Evolutionary conservation across 306 rosid genomes (phyloP).

Genomic region (Inga laurina): DNA sequence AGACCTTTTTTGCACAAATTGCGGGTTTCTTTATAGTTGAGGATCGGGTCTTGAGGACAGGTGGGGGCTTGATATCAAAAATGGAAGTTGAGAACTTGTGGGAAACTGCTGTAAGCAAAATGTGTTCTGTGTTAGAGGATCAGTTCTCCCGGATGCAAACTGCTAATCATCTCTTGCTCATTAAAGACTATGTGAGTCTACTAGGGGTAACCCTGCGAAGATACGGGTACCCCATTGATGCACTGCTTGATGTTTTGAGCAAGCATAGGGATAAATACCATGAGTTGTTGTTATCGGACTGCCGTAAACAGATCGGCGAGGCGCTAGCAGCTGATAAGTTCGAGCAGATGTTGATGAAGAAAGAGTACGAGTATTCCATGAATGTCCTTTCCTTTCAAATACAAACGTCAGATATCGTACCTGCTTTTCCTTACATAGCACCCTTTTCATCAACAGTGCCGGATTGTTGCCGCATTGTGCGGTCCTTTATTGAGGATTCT

Average conservation of each 20-base stretch:
- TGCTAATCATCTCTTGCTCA: constrained; percentile 88
- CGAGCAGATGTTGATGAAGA: constrained; percentile 98
- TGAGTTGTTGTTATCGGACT: constrained; percentile 86
- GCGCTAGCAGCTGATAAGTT: constrained; percentile 88
- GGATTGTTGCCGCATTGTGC: constrained; percentile 93
- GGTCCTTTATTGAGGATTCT: constrained; percentile 96
- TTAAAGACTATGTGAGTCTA: constrained; percentile 94
- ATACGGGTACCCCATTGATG: constrained; percentile 89
- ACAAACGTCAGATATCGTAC: constrained; percentile 79
- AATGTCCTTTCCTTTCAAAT: constrained; percentile 96
- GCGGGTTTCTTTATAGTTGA: constrained; percentile 97
- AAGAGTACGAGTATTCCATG: constrained; percentile 96
- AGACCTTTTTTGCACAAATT: constrained; percentile 93
- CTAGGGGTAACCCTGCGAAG: constrained; percentile 88
- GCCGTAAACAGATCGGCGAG: constrained; percentile 88
- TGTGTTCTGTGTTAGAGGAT: constrained; percentile 99
- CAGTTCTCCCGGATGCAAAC: constrained; percentile 99
- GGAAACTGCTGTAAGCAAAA: constrained; percentile 96
- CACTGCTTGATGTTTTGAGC: constrained; percentile 95
- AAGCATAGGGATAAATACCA: constrained; percentile 98
- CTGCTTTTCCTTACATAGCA: constrained; percentile 92
- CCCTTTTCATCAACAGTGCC: constrained; percentile 95
- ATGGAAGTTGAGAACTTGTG: constrained; percentile 95
- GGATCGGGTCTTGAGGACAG: constrained; percentile 87
- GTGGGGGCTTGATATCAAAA: constrained; percentile 90